These are phyloP conservation scores for Arthrinium puccinioides DNA, from an alignment of 2,329 filamentous ascomycete genomes.

Conservation along the genomic window DNA sequence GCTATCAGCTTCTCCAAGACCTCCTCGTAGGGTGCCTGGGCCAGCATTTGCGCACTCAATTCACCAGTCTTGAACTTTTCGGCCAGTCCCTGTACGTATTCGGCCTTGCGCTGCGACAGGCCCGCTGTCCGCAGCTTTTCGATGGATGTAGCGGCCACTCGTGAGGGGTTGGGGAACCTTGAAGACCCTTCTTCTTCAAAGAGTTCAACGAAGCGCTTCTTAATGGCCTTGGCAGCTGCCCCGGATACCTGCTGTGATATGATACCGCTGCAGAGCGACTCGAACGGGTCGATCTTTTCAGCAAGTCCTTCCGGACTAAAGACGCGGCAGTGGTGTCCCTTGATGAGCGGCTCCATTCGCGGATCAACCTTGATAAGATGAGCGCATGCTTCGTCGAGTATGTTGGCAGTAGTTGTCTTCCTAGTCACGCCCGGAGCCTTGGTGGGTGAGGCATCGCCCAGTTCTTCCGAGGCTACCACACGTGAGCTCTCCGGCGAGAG, in stretches of 20 bases:
- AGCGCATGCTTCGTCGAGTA: slow-evolving; percentile 68
- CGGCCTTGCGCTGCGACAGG: slow-evolving; percentile 88
- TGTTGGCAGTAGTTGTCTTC: slow-evolving; percentile 58
- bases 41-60: slow-evolving; percentile 67
- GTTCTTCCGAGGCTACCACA: slow-evolving; percentile 45
- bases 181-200: slow-evolving; percentile 37
- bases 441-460: slow-evolving; percentile 37
- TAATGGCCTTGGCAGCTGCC: slow-evolving; percentile 83
- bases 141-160: slow-evolving; percentile 59
- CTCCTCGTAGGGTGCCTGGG: slow-evolving; percentile 76
- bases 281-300: slow-evolving; percentile 83
- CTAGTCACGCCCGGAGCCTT: slow-evolving; percentile 29
- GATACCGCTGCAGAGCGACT: slow-evolving; percentile 74
- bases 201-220: slow-evolving; percentile 71
- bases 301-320: slow-evolving; percentile 79
- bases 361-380: slow-evolving; percentile 69
- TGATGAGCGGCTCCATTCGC: slow-evolving; percentile 64
- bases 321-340: slow-evolving; percentile 66
- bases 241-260: slow-evolving; percentile 96
- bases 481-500: slow-evolving; percentile 65
- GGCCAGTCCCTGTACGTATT: slow-evolving; percentile 84
- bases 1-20: slow-evolving; percentile 75
- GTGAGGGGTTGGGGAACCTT: slow-evolving; percentile 66
- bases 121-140: slow-evolving; percentile 73
- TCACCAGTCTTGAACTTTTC: slow-evolving; percentile 72